Evolutionary conservation across 2,329 filamentous ascomycete genomes (phyloP).

Genomic region (Xylariaceae sp.): DNA sequence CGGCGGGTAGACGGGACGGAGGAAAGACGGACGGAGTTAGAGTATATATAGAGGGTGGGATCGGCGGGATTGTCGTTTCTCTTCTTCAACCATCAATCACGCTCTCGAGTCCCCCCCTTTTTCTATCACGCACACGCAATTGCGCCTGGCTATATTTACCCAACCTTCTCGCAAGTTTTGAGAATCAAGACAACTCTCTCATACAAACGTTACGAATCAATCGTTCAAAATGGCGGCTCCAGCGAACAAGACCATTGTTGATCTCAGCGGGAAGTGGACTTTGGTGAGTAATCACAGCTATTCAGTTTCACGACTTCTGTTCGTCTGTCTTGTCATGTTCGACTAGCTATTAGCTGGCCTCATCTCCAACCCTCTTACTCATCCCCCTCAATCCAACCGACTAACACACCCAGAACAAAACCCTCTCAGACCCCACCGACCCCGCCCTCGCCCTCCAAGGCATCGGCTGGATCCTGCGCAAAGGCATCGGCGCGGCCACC

Average conservation of each 20-base stretch:
- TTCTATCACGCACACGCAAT: no score
- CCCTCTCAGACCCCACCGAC: constrained; percentile 63
- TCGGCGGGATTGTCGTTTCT: no score
- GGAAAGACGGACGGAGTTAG: no score
- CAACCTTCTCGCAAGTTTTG: no score
- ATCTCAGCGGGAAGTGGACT: constrained; percentile 64
- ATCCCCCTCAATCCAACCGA: neutral
- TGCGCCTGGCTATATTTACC: no score
- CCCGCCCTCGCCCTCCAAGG: constrained; percentile 67
- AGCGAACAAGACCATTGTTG: constrained; percentile 56
- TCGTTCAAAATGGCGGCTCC: constrained; percentile 62
- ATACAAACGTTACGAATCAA: neutral
- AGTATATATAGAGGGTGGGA: no score
- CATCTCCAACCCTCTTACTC: no score
- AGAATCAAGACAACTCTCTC: no score
- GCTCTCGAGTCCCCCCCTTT: no score
- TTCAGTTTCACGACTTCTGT: neutral
- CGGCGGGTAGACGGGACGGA: no score
- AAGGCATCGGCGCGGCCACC: constrained; percentile 62
- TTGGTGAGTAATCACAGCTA: constrained; percentile 50
- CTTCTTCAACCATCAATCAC: no score
- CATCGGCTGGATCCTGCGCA: constrained; percentile 66
- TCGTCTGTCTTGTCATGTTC: neutral
- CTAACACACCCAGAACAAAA: constrained; percentile 57
- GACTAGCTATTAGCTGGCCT: no score